Evolutionary conservation across 2,329 filamentous ascomycete species (phyloP), one percentile per base, ranked within the genome.

Genomic region (Aspergillus nomiae): DNA sequence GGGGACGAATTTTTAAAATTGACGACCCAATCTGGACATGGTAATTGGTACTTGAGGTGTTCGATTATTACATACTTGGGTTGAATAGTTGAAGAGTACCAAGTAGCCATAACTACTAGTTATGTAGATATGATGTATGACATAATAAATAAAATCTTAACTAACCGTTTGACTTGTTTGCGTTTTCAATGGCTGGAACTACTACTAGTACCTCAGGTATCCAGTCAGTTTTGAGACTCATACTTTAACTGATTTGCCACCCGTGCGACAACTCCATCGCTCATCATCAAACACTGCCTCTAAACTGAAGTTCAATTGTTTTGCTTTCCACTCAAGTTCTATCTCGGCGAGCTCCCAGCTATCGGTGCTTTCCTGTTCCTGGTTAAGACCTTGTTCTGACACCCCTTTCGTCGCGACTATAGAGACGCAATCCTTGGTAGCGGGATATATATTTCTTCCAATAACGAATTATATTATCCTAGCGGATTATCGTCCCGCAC

Each of bases 101-200:
- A 6, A 36, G 12, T 36, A 36, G 34, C 34, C 34, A 36, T 16
- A 16, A 24, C 21, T 24, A 24, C 21, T 24, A 24, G 21, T 5
- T 36, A 16, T 36, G 34, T 36, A 36, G 34, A 36, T 36, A 14
- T 30, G 6, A 28, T 30, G 24, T 45, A 46, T 58, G 56, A 57
- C 54, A 45, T 59, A 56, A 57, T 59, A 28, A 56, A 53, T 59
- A 41, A 41, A 41, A 41, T 41, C 36, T 41, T 24, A 24, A 24
- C 21, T 41, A 41, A 41, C 50, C 28, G 63, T 67, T 67, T 65
- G 64, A 63, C 45, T 54, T 69, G 67, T 67, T 69, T 69, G 63
- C 63, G 58, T 53, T 24, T 53, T 45, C 34, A n/a, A 50, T 51
- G 30, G 48, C 57, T 59, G 38, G 46, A 58, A 11, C 43, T 58